phyloP scores from a whole-genome alignment of 352 stramenopile species.

The Globisporangium heterothallicum region DNA sequence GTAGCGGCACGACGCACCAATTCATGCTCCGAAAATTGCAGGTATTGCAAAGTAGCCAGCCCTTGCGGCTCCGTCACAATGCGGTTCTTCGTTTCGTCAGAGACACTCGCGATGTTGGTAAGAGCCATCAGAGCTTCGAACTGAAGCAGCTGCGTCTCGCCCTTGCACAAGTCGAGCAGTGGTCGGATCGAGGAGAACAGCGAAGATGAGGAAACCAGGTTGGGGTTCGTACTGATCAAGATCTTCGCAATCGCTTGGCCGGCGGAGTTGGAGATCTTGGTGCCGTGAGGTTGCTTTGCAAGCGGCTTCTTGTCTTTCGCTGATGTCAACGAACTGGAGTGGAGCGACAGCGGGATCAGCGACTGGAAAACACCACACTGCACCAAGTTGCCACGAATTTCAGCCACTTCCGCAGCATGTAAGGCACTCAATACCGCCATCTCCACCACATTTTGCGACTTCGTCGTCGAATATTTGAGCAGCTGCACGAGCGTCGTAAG shows the following conservation, averaged over 20 bases:
- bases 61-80: constrained; percentile 65
- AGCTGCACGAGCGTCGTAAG: constrained; percentile 75
- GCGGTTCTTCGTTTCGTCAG: constrained; percentile 92
- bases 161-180: constrained; percentile 92
- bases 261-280: constrained; percentile 83
- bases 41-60: constrained; percentile 71
- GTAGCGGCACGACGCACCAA: constrained; percentile 95
- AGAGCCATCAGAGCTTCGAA: constrained; percentile 96
- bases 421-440: constrained; percentile 70
- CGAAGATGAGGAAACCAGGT: constrained; percentile 76
- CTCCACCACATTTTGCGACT: constrained; percentile 73
- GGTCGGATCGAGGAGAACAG: constrained; percentile 76
- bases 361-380: constrained; percentile 76
- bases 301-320: constrained; percentile 28
- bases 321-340: not conserved
- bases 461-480: constrained; percentile 65
- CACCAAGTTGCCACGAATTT: constrained; percentile 69
- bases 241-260: constrained; percentile 94
- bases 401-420: constrained; percentile 53
- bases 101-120: constrained; percentile 95
- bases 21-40: constrained; percentile 97
- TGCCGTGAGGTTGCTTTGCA: constrained; percentile 48
- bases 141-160: constrained; percentile 88
- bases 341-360: constrained; percentile 57
- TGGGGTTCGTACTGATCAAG: constrained; percentile 95